These are phyloP conservation scores for Penicillium sclerotigenum DNA, from an alignment of 2,329 filamentous ascomycete genomes.

Conservation along the genomic window DNA sequence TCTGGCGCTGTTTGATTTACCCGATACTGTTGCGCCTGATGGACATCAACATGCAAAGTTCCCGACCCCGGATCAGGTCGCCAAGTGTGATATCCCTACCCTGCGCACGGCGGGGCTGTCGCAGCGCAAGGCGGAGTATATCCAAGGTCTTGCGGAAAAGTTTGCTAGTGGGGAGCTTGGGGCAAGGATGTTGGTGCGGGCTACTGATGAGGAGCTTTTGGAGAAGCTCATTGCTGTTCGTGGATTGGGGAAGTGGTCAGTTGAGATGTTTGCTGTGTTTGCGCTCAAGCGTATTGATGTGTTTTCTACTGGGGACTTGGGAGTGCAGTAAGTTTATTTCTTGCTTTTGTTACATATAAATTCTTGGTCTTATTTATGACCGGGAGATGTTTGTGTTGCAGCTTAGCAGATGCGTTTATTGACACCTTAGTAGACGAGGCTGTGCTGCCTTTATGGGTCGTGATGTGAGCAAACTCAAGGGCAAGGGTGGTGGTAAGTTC, in stretches of 20 bases:
- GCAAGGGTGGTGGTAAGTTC: conserved; percentile 79
- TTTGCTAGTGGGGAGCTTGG: conserved; percentile 73
- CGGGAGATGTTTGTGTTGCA: neutral
- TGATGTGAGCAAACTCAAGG: conserved; percentile 80
- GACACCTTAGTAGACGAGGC: conserved; percentile 56
- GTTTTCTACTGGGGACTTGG: conserved; percentile 86
- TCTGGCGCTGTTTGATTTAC: conserved; percentile 63
- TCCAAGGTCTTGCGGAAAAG: conserved; percentile 78
- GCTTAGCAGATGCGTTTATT: neutral
- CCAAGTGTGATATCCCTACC: conserved; percentile 57
- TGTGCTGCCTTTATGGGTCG: conserved; percentile 84
- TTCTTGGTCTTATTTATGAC: neutral
- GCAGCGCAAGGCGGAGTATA: conserved; percentile 93
- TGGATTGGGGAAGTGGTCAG: conserved; percentile 84
- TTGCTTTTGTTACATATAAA: neutral
- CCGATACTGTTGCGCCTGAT: conserved; percentile 19
- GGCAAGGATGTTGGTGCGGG: conserved; percentile 70
- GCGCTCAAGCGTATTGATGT: conserved; percentile 92
- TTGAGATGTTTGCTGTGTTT: conserved; percentile 98
- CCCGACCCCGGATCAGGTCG: conserved; percentile 73
- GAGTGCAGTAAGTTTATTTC: conserved; percentile 65
- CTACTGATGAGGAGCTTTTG: conserved; percentile 81
- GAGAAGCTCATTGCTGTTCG: conserved; percentile 79
- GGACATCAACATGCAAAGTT: conserved; percentile 48
- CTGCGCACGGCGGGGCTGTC: conserved; percentile 85